phyloP scores from a whole-genome alignment of 1,284 basidiomycete genomes.

The Phellopilus nigrolimitatus region DNA sequence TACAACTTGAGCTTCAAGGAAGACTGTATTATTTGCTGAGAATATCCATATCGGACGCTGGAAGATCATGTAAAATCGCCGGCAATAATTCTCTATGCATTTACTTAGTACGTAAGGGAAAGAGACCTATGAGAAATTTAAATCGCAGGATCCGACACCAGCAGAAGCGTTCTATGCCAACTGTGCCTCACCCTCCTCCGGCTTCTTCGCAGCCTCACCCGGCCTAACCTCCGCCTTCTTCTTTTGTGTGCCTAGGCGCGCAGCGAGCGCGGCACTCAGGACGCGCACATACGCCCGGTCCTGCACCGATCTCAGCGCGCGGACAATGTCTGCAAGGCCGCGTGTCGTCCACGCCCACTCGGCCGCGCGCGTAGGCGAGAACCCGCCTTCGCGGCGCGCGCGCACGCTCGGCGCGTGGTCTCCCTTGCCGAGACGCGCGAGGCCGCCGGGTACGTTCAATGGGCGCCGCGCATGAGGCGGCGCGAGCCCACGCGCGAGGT shows the following conservation, averaged over 20 bases:
- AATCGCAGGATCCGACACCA: no score
- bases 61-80: no score
- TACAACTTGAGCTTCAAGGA: conserved; percentile 91
- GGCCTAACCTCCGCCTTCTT: background rate
- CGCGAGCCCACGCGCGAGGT: background rate
- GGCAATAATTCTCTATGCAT: no score
- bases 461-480: background rate
- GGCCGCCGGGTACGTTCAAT: background rate
- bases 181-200: background rate
- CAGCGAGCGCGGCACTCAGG: background rate
- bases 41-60: background rate
- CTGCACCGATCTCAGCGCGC: background rate
- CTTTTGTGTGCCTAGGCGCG: background rate
- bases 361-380: conserved; percentile 5
- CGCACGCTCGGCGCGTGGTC: background rate
- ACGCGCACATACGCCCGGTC: background rate
- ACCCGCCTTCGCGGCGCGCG: conserved; percentile 8
- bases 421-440: conserved; percentile 1
- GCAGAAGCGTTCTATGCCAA: background rate
- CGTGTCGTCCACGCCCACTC: conserved; percentile 12
- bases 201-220: background rate
- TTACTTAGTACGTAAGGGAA: no score
- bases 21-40: conserved; percentile 65
- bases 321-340: conserved; percentile 9
- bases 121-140: no score